Percentiles rank a stretch among this genome's conserved stretches.
phyloP scores from a whole-genome alignment of 768 basidiomycete genomes.

The Nidula microcarpa region DNA sequence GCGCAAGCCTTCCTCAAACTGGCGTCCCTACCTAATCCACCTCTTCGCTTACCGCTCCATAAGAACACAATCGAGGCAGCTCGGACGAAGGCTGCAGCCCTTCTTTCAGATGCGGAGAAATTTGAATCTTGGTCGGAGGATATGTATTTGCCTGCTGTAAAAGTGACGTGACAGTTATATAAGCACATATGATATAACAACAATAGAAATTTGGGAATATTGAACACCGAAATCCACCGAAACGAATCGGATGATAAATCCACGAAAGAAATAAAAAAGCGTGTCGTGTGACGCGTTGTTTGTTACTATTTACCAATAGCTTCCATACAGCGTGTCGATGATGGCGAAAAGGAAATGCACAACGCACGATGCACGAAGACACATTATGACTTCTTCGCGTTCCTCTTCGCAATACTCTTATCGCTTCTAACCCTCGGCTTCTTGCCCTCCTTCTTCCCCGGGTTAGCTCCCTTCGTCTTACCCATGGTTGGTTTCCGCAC shows the following conservation, averaged over 20 bases:
- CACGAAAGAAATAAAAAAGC: no score
- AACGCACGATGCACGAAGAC: no score
- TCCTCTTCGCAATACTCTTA: slow-evolving; percentile 48
- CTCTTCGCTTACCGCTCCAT: slow-evolving; percentile 1
- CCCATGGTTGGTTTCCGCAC: slow-evolving; percentile 34
- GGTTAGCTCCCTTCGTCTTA: slow-evolving; percentile 15
- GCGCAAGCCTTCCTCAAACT: slow-evolving; percentile 3
- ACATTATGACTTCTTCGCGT: slow-evolving; percentile 48
- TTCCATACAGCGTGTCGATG: no score
- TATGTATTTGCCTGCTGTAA: neutral
- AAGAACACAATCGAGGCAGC: neutral
- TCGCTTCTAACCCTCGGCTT: slow-evolving; percentile 42
- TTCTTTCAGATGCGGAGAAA: neutral
- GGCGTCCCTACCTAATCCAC: slow-evolving; percentile 6
- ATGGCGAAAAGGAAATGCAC: no score
- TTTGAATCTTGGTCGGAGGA: slow-evolving; percentile 1
- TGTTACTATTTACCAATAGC: no score
- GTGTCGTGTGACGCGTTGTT: no score
- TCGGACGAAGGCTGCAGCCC: neutral
- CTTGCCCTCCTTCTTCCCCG: slow-evolving; percentile 28
- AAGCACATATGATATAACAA: no score
- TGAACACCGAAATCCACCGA: no score
- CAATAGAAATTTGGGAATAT: no score
- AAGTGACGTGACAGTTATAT: no score
- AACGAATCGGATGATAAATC: no score